phyloP scores from a whole-genome alignment of 2,329 filamentous ascomycete species.

The Fusarium coicis region DNA sequence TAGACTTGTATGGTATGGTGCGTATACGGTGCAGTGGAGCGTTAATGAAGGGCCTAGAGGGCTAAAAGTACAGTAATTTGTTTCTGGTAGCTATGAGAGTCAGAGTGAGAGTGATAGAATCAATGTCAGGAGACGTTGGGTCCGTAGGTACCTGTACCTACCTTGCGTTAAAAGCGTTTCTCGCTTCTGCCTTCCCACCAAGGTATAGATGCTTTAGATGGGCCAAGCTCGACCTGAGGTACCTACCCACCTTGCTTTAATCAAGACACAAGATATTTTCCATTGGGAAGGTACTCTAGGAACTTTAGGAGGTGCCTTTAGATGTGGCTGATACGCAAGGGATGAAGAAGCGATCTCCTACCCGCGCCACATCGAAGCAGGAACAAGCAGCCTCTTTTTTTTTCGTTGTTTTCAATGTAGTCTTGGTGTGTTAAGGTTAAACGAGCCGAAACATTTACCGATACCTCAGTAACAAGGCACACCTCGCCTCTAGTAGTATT shows the following conservation, averaged over 20 bases:
- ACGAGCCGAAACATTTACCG: not conserved
- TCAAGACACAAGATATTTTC: not conserved
- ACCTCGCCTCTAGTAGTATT: not conserved
- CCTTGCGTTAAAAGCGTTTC: not conserved
- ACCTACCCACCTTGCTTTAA: not conserved
- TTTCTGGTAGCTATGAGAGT: not conserved
- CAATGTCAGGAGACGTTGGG: not conserved
- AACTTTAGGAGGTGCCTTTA: not conserved
- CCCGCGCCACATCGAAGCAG: constrained; percentile 2
- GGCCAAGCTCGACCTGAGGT: not conserved
- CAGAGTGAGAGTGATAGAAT: not conserved
- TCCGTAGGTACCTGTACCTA: too few relatives aligned
- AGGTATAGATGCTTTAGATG: not conserved
- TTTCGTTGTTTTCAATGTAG: not conserved
- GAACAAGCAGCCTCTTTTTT: not conserved
- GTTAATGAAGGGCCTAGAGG: not conserved
- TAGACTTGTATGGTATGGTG: not conserved
- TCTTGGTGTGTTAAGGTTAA: constrained; percentile 7
- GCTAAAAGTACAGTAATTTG: not conserved
- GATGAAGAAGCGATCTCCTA: not conserved
- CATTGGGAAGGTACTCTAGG: not conserved
- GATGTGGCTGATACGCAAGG: constrained; percentile 1
- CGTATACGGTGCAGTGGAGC: not conserved
- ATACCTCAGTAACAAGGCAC: not conserved
- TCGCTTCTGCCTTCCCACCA: not conserved